These are phyloP conservation scores for Arabis alpina DNA, from an alignment of 345 rosid genomes.

Conservation along the genomic window DNA sequence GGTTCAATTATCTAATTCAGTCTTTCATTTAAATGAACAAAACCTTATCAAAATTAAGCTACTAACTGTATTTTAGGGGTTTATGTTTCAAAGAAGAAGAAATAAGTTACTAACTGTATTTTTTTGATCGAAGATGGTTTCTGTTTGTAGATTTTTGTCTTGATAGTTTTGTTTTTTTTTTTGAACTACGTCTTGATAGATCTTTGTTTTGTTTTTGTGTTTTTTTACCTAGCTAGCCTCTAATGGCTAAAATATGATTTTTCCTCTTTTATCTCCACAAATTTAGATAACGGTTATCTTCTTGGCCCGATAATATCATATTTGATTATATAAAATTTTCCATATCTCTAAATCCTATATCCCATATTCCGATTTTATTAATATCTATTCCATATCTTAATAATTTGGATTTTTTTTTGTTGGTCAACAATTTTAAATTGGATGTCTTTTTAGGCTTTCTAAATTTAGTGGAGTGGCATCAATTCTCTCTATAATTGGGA, in stretches of 20 bases:
- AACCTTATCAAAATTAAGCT: too few species aligned
- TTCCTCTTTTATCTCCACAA: conserved; percentile 1
- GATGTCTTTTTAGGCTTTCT: neutral
- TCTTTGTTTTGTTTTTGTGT: conserved; percentile 11
- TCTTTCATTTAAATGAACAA: too few species aligned
- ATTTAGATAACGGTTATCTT: neutral
- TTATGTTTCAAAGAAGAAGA: conserved; percentile 10
- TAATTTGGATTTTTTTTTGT: too few species aligned
- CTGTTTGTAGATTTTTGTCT: neutral
- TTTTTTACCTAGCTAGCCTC: conserved; percentile 11
- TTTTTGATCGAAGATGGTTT: neutral
- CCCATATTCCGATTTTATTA: too few species aligned
- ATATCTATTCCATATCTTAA: too few species aligned
- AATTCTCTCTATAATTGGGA: neutral
- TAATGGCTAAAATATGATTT: neutral
- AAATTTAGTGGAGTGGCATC: neutral
- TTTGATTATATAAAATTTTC: too few species aligned
- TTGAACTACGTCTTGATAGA: neutral
- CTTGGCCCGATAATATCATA: conserved; percentile 14
- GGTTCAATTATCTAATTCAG: too few species aligned
- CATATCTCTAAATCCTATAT: too few species aligned
- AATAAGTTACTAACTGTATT: conserved; percentile 14
- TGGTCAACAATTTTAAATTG: too few species aligned
- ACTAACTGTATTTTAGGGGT: conserved; percentile 26
- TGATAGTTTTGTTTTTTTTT: too few species aligned